Conservation (phyloP, 805 yeast genomes). For the Lipomyces japonicus region DNA sequence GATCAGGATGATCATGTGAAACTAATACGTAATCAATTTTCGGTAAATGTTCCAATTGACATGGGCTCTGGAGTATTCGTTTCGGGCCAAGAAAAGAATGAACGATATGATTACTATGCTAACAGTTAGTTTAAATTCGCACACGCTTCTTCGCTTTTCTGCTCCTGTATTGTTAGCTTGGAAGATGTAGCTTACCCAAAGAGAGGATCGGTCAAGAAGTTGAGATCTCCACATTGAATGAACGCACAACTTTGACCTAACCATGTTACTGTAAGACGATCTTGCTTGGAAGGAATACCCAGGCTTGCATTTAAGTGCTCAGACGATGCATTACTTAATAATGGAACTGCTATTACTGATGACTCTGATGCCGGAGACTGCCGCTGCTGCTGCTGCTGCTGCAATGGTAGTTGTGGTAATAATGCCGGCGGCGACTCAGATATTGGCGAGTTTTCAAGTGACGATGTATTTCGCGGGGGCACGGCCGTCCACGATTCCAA, state of each 20-base stretch:
- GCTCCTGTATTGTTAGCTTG: not conserved
- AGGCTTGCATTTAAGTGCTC: no score
- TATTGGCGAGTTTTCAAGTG: not conserved
- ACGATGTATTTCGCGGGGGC: not conserved
- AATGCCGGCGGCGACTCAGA: not conserved
- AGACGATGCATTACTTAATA: no score
- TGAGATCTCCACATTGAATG: slow-evolving; percentile 66
- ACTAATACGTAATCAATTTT: slow-evolving; percentile 70
- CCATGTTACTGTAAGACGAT: slow-evolving; percentile 76
- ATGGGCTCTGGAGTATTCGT: slow-evolving; percentile 75
- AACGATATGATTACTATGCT: slow-evolving; percentile 60
- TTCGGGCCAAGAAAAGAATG: slow-evolving; percentile 70
- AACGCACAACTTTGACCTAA: slow-evolving; percentile 86
- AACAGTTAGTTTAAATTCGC: no score
- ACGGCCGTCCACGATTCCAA: slow-evolving; percentile 25
- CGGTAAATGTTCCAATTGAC: slow-evolving; percentile 59
- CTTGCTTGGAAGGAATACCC: slow-evolving; percentile 38
- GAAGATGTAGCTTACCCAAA: slow-evolving; percentile 38
- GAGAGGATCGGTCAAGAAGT: slow-evolving; percentile 81
- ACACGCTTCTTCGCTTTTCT: not conserved
- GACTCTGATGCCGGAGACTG: slow-evolving; percentile 3
- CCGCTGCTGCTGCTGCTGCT: not conserved
- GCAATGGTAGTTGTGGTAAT: slow-evolving; percentile 3
- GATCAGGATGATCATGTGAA: slow-evolving; percentile 95
- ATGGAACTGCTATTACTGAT: not conserved